Conservation (phyloP, 176 grass and related monocot species). For the Rhynchospora tenuis region DNA sequence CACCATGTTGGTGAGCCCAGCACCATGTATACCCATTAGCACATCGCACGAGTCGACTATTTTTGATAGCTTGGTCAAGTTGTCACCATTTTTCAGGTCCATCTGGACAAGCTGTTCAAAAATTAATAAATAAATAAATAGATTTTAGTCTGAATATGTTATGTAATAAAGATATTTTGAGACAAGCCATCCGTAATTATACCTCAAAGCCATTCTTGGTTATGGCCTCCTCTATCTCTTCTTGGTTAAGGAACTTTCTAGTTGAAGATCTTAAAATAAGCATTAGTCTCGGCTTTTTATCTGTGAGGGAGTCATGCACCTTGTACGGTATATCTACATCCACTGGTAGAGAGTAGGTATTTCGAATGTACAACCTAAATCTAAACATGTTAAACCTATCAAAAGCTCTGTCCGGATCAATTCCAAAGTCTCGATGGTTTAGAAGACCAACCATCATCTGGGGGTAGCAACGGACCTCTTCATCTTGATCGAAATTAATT, state of each 20-base stretch:
- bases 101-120: constrained; percentile 30
- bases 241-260: constrained; percentile 2
- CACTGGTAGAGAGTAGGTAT: constrained; percentile 32
- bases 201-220: constrained; percentile 30
- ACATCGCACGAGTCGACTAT: constrained; percentile 59
- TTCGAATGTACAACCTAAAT: constrained; percentile 42
- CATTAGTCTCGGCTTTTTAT: constrained; percentile 46
- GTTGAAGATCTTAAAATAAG: constrained; percentile 30
- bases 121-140: constrained; percentile 3
- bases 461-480: constrained; percentile 44
- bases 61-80: constrained; percentile 27
- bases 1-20: constrained; percentile 69
- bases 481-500: constrained; percentile 38
- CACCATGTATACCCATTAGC: constrained; percentile 68
- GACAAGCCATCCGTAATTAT: neutral
- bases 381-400: constrained; percentile 40
- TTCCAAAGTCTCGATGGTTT: constrained; percentile 50
- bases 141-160: neutral
- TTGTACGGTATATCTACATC: neutral
- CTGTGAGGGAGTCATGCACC: constrained; percentile 21
- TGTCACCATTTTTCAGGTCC: constrained; percentile 21
- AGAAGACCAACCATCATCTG: constrained; percentile 40
- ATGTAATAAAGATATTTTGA: neutral
- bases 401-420: constrained; percentile 33
- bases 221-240: constrained; percentile 34